These are phyloP conservation scores for Pseudogymnoascus pannorum DNA, from an alignment of 2,329 filamentous ascomycete species.

Conservation along the genomic window DNA sequence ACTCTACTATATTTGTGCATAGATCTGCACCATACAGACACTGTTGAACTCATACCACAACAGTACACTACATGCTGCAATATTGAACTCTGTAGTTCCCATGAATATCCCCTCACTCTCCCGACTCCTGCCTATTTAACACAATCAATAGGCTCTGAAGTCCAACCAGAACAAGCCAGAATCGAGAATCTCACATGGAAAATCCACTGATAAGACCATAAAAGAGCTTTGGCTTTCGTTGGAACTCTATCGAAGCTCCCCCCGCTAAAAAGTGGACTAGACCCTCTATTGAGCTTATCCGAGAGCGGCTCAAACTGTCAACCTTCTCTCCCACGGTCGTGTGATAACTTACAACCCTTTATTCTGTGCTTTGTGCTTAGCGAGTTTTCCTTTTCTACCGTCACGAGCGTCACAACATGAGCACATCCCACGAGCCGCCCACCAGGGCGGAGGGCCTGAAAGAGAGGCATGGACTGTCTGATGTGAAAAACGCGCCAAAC, in stretches of 20 bases:
- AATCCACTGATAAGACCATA: background rate
- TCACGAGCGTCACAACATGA: background rate
- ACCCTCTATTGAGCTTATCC: constrained; percentile 4
- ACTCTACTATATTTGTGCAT: background rate
- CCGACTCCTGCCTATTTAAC: background rate
- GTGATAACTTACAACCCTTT: constrained; percentile 7
- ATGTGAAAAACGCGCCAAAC: background rate
- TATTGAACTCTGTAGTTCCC: background rate
- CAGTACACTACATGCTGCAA: background rate
- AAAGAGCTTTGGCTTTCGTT: constrained; percentile 6
- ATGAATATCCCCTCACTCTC: background rate
- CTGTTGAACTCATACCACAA: background rate
- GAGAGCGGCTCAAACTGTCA: constrained; percentile 6
- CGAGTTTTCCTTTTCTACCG: constrained; percentile 1
- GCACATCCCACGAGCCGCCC: constrained; percentile 7
- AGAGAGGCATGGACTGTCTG: background rate
- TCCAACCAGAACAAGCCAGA: background rate
- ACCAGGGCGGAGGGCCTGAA: constrained; percentile 7
- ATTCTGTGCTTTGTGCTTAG: constrained; percentile 6
- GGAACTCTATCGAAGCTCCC: constrained; percentile 7
- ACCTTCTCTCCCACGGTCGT: background rate
- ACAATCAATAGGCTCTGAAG: background rate
- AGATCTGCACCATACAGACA: constrained; percentile 2
- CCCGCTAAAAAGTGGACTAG: constrained; percentile 4
- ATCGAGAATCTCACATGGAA: background rate